Evolutionary conservation across 345 rosid genomes (phyloP).

Genomic region (Dipteronia sinensis): DNA sequence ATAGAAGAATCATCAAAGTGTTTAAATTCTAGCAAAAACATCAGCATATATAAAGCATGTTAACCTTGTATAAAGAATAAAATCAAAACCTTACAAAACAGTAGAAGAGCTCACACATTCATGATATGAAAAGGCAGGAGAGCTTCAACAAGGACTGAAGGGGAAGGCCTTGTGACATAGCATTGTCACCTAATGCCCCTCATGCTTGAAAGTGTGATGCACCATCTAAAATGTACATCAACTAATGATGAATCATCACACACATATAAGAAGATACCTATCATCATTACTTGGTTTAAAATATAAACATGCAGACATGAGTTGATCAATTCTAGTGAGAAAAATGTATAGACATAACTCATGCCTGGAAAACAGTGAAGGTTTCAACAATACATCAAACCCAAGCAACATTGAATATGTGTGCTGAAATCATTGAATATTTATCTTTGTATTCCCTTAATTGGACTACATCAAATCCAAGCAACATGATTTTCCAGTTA

Average conservation of each 20-base stretch:
- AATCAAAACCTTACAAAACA: background rate
- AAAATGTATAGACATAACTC: too few relatives aligned
- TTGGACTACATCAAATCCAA: background rate
- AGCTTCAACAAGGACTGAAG: background rate
- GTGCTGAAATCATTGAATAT: background rate
- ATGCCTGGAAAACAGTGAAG: background rate
- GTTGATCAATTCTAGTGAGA: background rate
- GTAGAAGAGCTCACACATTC: background rate
- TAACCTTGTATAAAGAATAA: background rate
- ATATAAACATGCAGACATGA: background rate
- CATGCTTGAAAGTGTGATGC: background rate
- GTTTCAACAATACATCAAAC: background rate
- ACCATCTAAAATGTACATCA: conserved; percentile 1
- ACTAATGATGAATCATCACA: background rate
- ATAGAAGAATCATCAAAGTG: background rate
- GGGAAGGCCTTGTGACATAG: conserved; percentile 1
- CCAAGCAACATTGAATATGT: too few relatives aligned
- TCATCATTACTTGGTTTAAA: background rate
- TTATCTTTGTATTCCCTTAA: background rate
- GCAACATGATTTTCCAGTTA: background rate
- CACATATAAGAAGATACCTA: background rate
- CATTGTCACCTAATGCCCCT: background rate
- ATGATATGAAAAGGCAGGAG: background rate
- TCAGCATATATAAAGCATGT: background rate
- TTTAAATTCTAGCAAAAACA: background rate